phyloP scores from a whole-genome alignment of 1,284 basidiomycete species.

The Wolfiporia cocos region DNA sequence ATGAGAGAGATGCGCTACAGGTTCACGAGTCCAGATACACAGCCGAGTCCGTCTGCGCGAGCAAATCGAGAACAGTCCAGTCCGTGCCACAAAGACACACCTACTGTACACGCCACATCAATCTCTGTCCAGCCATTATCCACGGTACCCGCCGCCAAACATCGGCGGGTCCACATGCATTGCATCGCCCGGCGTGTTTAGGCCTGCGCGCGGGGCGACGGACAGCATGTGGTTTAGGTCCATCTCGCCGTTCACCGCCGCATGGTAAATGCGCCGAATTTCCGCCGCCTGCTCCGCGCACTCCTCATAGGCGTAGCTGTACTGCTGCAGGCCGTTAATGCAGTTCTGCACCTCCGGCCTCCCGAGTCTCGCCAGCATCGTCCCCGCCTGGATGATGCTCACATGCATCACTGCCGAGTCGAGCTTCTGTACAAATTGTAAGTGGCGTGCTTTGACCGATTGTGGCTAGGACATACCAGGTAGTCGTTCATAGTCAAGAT shows the following conservation, averaged over 20 bases:
- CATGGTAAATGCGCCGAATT: slow-evolving; percentile 50
- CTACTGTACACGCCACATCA: too few species aligned
- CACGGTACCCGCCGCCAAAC: slow-evolving; percentile 10
- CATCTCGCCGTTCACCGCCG: slow-evolving; percentile 39
- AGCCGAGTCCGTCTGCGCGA: slow-evolving; percentile 1
- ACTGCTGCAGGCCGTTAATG: slow-evolving; percentile 82
- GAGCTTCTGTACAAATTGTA: slow-evolving; percentile 57
- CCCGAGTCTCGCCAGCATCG: slow-evolving; percentile 74
- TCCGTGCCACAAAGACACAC: neutral
- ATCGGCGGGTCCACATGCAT: slow-evolving; percentile 18
- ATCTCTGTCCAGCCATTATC: slow-evolving; percentile 1
- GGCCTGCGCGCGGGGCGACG: slow-evolving; percentile 19
- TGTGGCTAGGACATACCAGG: slow-evolving; percentile 42
- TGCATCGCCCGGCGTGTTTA: slow-evolving; percentile 3
- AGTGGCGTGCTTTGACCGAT: neutral
- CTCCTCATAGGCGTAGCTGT: slow-evolving; percentile 81
- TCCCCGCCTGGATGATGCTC: slow-evolving; percentile 77
- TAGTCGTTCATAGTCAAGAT: slow-evolving; percentile 82
- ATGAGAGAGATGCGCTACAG: neutral
- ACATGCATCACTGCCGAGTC: slow-evolving; percentile 85
- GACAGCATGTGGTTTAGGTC: slow-evolving; percentile 52
- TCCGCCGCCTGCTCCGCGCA: slow-evolving; percentile 73
- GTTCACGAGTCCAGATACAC: neutral
- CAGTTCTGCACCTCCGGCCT: slow-evolving; percentile 79
- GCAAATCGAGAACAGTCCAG: neutral